Evolutionary conservation across 2,329 filamentous ascomycete species (phyloP), one percentile per base, ranked within the genome.

Genomic region (Trichoderma sp.): DNA sequence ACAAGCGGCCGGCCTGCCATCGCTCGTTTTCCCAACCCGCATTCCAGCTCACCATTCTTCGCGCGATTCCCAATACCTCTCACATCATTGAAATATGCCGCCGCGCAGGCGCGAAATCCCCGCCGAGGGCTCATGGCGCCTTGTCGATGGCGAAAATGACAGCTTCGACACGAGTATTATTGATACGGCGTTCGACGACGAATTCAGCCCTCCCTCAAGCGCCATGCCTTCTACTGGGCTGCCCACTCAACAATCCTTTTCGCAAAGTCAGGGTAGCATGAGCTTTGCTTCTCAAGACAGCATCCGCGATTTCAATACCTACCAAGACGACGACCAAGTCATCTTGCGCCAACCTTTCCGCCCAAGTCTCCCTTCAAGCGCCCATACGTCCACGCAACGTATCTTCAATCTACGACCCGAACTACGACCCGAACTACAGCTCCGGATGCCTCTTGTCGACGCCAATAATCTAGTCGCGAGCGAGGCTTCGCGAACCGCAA

Each of bases 111-210:
- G 59, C 55, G 69, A 70, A 59, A 70, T 83, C 18, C 81, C 82
- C 43, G 80, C 86, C 52, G 84, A 86, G 71, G 83, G 83, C 71
- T 88, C 86, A 24, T 89, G 86, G 86, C 86, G 86, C 72, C 82
- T 89, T 78, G 85, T 89, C 14, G 86, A 89, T 69, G 85, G 84
- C 74, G 86, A 88, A 68, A 83, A 88, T 75, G 86, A 88, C 74
- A 87, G 85, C 74, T 88, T 88, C 75, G 86, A 87, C 72, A 87
- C 85, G 6, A 83, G 83, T 11, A 80, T 87, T 66, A 77, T 87
- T 18, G 82, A 83, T 8, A 81, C 82, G 39, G 76, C 83, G 34
- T 77, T 65, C 30, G 79, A 80, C 55, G 79, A 81, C 39, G 81
- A 83, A 54, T 69, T 80, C 30, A 69, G 77, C 32, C 75, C 80